These are phyloP conservation scores for Kappamyces sp. DNA, from an alignment of 192 early-diverging fungal genomes.

Conservation along the genomic window DNA sequence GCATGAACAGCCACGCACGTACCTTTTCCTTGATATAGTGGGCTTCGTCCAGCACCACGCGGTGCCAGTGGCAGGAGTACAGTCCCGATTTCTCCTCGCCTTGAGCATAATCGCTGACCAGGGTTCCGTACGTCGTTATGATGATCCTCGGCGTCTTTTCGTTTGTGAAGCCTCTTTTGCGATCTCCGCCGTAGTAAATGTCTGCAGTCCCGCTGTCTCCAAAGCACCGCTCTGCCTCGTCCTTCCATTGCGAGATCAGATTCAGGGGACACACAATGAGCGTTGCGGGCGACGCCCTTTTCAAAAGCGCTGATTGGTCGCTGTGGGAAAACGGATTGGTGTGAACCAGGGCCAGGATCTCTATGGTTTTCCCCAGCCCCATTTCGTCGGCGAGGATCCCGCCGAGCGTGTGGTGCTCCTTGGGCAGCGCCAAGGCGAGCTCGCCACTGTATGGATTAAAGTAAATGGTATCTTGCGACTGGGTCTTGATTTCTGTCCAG, in stretches of 20 bases:
- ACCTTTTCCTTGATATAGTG: constrained; percentile 72
- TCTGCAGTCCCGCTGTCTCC: neutral
- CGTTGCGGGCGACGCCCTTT: constrained; percentile 9
- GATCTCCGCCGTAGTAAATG: constrained; percentile 23
- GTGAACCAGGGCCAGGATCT: constrained; percentile 33
- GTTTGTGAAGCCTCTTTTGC: neutral
- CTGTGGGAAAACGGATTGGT: constrained; percentile 17
- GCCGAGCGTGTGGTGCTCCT: constrained; percentile 20
- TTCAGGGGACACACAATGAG: constrained; percentile 36
- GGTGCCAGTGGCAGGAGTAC: constrained; percentile 66
- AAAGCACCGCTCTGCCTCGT: constrained; percentile 21
- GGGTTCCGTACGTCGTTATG: constrained; percentile 29
- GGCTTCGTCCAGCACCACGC: constrained; percentile 83
- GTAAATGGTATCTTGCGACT: constrained; percentile 17
- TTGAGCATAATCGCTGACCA: constrained; percentile 25
- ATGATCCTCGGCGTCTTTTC: constrained; percentile 19
- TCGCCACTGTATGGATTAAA: constrained; percentile 33
- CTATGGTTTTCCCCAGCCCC: constrained; percentile 32
- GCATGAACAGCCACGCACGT: too few relatives aligned
- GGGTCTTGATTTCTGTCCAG: constrained; percentile 10
- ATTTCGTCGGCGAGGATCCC: constrained; percentile 41
- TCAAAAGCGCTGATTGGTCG: neutral
- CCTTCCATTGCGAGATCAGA: constrained; percentile 29
- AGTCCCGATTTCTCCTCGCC: constrained; percentile 21
- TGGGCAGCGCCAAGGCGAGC: constrained; percentile 18